These are phyloP conservation scores for Euphorbia peplus DNA, from an alignment of 345 rosid species.

Conservation along the genomic window DNA sequence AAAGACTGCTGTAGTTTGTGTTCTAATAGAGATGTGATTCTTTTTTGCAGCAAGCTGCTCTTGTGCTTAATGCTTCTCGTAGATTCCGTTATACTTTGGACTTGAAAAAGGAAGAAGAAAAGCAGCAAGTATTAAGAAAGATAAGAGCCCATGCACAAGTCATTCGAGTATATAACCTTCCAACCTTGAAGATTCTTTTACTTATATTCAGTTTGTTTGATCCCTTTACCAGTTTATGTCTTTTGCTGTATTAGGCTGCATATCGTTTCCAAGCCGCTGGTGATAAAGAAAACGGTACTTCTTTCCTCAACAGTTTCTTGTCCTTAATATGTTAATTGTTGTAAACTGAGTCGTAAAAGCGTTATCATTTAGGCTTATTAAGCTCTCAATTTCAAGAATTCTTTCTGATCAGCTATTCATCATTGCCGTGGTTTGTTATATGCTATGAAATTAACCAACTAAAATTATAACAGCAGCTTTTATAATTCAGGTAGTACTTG, in stretches of 20 bases:
- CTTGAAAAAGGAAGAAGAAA: conserved; percentile 82
- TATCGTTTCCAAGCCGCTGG: conserved; percentile 28
- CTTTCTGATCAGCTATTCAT: neutral
- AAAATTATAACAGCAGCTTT: no score
- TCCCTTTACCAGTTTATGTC: neutral
- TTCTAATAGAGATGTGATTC: neutral
- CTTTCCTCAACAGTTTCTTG: neutral
- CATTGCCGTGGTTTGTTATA: neutral
- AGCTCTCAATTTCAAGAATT: neutral
- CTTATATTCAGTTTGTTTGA: neutral
- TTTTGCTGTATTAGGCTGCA: conserved; percentile 27
- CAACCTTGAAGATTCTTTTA: neutral
- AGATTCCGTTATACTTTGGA: conserved; percentile 96
- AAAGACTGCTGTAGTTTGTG: neutral
- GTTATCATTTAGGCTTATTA: conserved; percentile 2
- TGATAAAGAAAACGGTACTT: conserved; percentile 19
- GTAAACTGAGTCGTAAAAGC: neutral
- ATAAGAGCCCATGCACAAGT: conserved; percentile 97
- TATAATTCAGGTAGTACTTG: neutral
- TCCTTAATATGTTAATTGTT: neutral
- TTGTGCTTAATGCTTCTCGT: conserved; percentile 92
- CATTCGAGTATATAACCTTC: conserved; percentile 48
- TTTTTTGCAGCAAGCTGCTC: conserved; percentile 76
- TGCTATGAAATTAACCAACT: neutral
- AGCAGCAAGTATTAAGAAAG: conserved; percentile 62